Evolutionary conservation across 108 stramenopile species (phyloP).

Genomic region (Nitzschia sp.): DNA sequence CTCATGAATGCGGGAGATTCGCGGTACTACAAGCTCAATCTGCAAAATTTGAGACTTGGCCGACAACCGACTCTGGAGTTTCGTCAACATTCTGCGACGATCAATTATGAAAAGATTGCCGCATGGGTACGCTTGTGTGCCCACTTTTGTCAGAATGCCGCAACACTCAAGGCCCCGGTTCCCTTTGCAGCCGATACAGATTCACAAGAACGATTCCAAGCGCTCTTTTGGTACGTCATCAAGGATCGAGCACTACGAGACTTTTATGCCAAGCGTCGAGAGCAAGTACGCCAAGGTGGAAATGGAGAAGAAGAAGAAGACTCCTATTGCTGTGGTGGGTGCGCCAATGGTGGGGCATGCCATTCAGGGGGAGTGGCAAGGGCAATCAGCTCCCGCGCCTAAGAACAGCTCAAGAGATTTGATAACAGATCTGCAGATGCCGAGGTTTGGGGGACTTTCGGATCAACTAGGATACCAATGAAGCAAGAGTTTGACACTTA

Average conservation of each 20-base stretch:
- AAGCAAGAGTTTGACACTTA: no score
- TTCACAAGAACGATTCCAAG: slow-evolving; percentile 51
- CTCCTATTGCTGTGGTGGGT: no score
- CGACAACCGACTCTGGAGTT: slow-evolving; percentile 70
- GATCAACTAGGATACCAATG: no score
- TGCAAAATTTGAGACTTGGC: slow-evolving; percentile 48
- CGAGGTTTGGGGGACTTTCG: no score
- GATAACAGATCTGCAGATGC: no score
- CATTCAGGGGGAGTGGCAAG: no score
- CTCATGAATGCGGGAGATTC: slow-evolving; percentile 44
- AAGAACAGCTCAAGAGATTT: no score
- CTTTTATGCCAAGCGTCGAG: slow-evolving; percentile 28
- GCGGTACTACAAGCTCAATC: slow-evolving; percentile 63
- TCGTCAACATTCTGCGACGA: slow-evolving; percentile 63
- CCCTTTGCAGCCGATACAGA: slow-evolving; percentile 32
- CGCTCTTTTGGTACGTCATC: slow-evolving; percentile 55
- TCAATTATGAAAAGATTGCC: slow-evolving; percentile 42
- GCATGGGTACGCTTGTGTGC: slow-evolving; percentile 66
- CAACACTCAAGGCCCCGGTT: slow-evolving; percentile 6
- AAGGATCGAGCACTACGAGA: slow-evolving; percentile 57
- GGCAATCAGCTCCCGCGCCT: no score
- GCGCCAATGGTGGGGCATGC: no score
- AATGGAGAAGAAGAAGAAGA: no score
- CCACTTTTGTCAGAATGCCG: slow-evolving; percentile 40
- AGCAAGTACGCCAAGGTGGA: no score